phyloP scores from a whole-genome alignment of 345 rosid species.

The Carallia brachiata region DNA sequence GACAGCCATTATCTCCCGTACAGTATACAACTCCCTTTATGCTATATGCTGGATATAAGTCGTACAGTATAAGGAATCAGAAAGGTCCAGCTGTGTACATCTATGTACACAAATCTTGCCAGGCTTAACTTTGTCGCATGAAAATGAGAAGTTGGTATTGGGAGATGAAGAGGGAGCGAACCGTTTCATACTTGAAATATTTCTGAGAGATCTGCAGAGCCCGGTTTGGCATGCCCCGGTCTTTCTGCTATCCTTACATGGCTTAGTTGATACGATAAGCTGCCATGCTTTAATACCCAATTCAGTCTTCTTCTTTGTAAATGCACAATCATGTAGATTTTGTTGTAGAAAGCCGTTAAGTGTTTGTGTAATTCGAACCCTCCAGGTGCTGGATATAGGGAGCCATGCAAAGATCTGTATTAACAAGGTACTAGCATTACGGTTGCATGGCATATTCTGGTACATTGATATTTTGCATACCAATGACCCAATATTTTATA shows the following conservation, averaged over 20 bases:
- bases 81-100: slow-evolving; percentile 1
- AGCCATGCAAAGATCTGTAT: not conserved
- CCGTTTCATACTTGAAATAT: not conserved
- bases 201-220: not conserved
- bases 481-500: too few species aligned
- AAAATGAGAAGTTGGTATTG: slow-evolving; percentile 1
- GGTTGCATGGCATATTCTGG: not conserved
- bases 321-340: not conserved
- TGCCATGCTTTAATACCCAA: not conserved
- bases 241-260: not conserved
- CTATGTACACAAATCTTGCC: not conserved
- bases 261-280: not conserved
- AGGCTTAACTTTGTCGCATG: not conserved
- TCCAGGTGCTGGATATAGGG: not conserved
- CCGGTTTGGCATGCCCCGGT: not conserved
- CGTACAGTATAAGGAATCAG: not conserved
- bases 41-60: slow-evolving; percentile 8
- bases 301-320: not conserved
- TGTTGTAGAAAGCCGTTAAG: not conserved
- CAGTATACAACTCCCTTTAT: not conserved
- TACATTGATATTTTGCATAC: not conserved
- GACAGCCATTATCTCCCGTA: not conserved
- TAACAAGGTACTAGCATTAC: slow-evolving; percentile 1
- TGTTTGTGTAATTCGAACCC: not conserved
- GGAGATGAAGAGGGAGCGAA: not conserved